These are phyloP conservation scores for Williopsis jadinii DNA, from an alignment of 1,139 yeast genomes.

Conservation along the genomic window DNA sequence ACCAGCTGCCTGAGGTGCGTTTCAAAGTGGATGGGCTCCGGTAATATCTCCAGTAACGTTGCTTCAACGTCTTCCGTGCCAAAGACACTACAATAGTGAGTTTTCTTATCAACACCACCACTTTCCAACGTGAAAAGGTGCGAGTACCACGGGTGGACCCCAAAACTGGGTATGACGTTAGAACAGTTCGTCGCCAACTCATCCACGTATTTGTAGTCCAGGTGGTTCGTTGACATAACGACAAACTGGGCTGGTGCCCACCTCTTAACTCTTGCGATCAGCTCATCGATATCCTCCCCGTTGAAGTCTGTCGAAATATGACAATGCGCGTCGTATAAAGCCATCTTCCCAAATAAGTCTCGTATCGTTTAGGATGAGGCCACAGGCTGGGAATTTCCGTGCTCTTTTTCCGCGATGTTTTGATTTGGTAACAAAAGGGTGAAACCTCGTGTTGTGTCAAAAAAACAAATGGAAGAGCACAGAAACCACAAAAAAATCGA, in stretches of 20 bases:
- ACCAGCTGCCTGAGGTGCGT: slow-evolving; percentile 27
- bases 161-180: slow-evolving; percentile 56
- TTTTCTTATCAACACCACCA: slow-evolving; percentile 19
- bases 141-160: slow-evolving; percentile 88
- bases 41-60: slow-evolving; percentile 40
- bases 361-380: too few relatives aligned
- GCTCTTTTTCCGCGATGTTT: too few relatives aligned
- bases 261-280: slow-evolving; percentile 3
- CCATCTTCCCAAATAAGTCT: neutral
- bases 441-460: too few relatives aligned
- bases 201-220: slow-evolving; percentile 37
- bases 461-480: neutral
- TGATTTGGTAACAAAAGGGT: too few relatives aligned
- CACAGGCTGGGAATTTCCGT: too few relatives aligned
- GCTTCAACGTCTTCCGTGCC: slow-evolving; percentile 25
- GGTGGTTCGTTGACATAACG: slow-evolving; percentile 54
- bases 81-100: slow-evolving; percentile 50
- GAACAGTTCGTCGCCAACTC: slow-evolving; percentile 22
- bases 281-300: slow-evolving; percentile 7
- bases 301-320: slow-evolving; percentile 35
- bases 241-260: slow-evolving; percentile 3
- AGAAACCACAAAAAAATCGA: neutral
- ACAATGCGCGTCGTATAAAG: slow-evolving; percentile 55
- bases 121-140: slow-evolving; percentile 46
- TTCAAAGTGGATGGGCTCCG: slow-evolving; percentile 49